A percentile compares a stretch with the other conserved stretches of the same genome.
phyloP scores from a whole-genome alignment of 2,329 filamentous ascomycete species.

The Sporothrix dimorphospora region DNA sequence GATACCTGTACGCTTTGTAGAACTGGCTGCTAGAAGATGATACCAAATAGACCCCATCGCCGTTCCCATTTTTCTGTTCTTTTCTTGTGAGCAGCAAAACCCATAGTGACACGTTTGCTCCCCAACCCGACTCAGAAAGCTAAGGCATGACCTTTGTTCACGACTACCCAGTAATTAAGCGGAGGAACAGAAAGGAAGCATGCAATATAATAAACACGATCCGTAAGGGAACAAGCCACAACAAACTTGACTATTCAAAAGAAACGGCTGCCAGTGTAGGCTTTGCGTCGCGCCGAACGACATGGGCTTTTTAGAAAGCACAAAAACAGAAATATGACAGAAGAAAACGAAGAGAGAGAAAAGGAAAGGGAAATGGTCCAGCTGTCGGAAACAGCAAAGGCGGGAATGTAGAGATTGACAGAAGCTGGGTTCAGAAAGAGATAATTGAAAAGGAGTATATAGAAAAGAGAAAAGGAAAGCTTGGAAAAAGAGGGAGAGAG shows the following conservation, averaged over 20 bases:
- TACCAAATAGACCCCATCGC: not conserved
- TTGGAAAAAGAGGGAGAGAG: slow-evolving; percentile 17
- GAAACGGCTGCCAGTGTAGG: slow-evolving; percentile 16
- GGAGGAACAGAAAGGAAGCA: not conserved
- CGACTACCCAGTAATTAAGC: not conserved
- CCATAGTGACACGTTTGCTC: not conserved
- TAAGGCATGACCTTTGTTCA: not conserved
- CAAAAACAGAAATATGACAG: not conserved
- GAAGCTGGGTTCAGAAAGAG: not conserved
- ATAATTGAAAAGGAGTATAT: slow-evolving; percentile 11
- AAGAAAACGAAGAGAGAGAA: not conserved
- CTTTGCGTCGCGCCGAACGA: slow-evolving; percentile 17
- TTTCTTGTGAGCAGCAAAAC: not conserved
- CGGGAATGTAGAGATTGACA: not conserved
- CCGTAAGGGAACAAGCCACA: not conserved
- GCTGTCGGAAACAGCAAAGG: not conserved
- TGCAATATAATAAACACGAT: not conserved
- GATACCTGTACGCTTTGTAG: not conserved
- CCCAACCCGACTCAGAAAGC: not conserved
- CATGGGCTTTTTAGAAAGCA: slow-evolving; percentile 16
- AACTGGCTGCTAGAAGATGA: not conserved
- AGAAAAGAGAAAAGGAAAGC: not conserved
- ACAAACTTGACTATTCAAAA: slow-evolving; percentile 20
- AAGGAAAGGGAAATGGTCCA: not conserved
- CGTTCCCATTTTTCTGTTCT: slow-evolving; percentile 1